Evolutionary conservation across 176 grass and related monocot species (phyloP).

Genomic region (Echinochloa phyllopogon): DNA sequence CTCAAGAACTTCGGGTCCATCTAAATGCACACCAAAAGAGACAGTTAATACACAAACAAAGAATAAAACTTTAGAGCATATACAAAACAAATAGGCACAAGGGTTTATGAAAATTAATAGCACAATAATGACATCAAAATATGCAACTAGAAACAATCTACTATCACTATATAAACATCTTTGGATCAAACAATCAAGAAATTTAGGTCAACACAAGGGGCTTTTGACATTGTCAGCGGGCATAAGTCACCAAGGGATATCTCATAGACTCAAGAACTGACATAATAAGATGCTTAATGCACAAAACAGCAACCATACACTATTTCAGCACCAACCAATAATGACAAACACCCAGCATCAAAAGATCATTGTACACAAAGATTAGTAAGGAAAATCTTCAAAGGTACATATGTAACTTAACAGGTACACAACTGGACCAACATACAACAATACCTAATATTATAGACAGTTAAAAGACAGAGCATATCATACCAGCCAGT

Average conservation of each 20-base stretch:
- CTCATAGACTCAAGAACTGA: neutral
- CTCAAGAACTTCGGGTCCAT: conserved; percentile 83
- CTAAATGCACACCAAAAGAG: neutral
- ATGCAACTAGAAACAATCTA: neutral
- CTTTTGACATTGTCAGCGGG: too few relatives aligned
- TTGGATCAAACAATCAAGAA: neutral
- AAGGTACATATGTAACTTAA: neutral
- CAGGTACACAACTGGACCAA: neutral
- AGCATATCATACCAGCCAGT: neutral
- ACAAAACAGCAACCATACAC: neutral
- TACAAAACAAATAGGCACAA: neutral
- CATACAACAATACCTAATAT: too few relatives aligned
- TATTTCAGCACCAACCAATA: neutral
- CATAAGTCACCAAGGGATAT: too few relatives aligned
- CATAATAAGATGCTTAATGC: neutral
- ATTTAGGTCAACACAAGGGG: neutral
- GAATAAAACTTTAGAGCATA: neutral
- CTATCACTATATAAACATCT: neutral
- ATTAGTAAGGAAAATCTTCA: neutral
- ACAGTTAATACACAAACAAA: neutral
- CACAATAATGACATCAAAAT: neutral
- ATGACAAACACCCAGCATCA: neutral
- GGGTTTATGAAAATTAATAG: neutral
- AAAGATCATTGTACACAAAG: too few relatives aligned
- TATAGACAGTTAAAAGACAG: neutral